phyloP scores from a whole-genome alignment of 2,329 filamentous ascomycete genomes.

The Stagonosporopsis vannaccii region DNA sequence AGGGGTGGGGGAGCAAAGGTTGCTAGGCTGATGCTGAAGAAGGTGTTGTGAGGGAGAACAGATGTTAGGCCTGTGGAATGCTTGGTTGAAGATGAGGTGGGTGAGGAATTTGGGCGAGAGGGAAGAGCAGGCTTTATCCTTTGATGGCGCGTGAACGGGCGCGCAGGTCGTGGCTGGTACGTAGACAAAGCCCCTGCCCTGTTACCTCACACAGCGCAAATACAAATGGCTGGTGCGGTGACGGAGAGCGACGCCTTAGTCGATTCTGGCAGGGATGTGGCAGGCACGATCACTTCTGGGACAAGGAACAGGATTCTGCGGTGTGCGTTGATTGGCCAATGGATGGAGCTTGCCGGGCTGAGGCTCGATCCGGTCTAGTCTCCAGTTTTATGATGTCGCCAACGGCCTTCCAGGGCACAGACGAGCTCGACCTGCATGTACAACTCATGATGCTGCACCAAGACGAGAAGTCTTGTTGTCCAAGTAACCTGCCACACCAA shows the following conservation, averaged over 20 bases:
- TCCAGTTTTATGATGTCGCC: slow-evolving; percentile 31
- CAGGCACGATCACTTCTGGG: slow-evolving; percentile 24
- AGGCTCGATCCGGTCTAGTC: slow-evolving; percentile 13
- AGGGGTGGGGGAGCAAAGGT: slow-evolving; percentile 22
- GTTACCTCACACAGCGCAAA: slow-evolving; percentile 19
- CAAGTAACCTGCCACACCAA: slow-evolving; percentile 23
- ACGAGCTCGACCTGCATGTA: slow-evolving; percentile 25
- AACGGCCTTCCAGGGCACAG: slow-evolving; percentile 6
- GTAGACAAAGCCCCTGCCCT: slow-evolving; percentile 18
- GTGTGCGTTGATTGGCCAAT: slow-evolving; percentile 25
- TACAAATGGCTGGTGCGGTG: slow-evolving; percentile 27
- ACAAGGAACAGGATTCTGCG: slow-evolving; percentile 19
- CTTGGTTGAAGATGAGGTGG: slow-evolving; percentile 18
- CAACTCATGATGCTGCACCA: slow-evolving; percentile 20
- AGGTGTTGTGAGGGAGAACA: slow-evolving; percentile 21
- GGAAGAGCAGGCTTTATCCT: slow-evolving; percentile 20
- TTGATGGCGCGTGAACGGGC: slow-evolving; percentile 14
- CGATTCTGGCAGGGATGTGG: slow-evolving; percentile 19
- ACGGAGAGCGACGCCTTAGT: slow-evolving; percentile 16
- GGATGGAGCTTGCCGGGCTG: slow-evolving; percentile 12
- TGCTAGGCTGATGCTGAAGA: slow-evolving; percentile 30
- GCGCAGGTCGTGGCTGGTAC: slow-evolving; percentile 21
- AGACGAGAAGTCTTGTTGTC: slow-evolving; percentile 8
- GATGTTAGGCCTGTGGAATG: slow-evolving; percentile 19
- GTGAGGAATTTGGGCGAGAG: slow-evolving; percentile 13